phyloP scores from a whole-genome alignment of 2,329 filamentous ascomycete species.

The Pestalotiopsis sp. region DNA sequence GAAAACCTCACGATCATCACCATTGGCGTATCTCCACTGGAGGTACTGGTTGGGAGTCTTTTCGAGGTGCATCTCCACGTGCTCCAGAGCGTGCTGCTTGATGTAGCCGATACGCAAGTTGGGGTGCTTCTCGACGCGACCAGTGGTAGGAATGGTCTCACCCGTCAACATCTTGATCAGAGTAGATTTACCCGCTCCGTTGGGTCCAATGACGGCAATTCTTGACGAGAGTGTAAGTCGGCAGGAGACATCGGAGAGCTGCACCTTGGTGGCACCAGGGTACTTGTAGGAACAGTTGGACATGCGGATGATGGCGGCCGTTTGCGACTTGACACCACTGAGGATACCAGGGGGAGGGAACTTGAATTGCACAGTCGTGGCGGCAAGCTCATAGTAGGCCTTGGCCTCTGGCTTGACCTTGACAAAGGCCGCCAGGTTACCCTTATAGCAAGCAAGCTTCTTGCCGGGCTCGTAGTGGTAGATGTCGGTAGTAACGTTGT shows the following conservation, averaged over 20 bases:
- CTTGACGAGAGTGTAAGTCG: slow-evolving; percentile 87
- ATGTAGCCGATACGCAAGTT: slow-evolving; percentile 99
- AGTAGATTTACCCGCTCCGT: slow-evolving; percentile 97
- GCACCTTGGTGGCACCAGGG: slow-evolving; percentile 84
- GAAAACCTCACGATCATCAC: slow-evolving; percentile 94
- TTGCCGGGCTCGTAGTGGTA: slow-evolving; percentile 97
- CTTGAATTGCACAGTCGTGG: slow-evolving; percentile 90
- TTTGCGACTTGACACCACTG: slow-evolving; percentile 92
- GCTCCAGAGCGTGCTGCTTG: slow-evolving; percentile 98
- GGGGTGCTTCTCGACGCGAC: slow-evolving; percentile 96
- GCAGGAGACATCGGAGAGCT: slow-evolving; percentile 84
- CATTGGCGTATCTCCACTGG: slow-evolving; percentile 97
- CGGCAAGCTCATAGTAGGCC: slow-evolving; percentile 95
- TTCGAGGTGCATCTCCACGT: slow-evolving; percentile 99
- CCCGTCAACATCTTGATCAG: slow-evolving; percentile 97
- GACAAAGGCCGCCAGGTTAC: slow-evolving; percentile 84
- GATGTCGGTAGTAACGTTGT: slow-evolving; percentile 97
- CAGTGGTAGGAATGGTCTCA: slow-evolving; percentile 79
- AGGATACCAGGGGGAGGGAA: slow-evolving; percentile 95
- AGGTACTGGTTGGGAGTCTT: slow-evolving; percentile 99
- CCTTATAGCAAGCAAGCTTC: slow-evolving; percentile 87
- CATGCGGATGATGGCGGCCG: slow-evolving; percentile 94
- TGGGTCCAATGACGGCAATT: slow-evolving; percentile 94
- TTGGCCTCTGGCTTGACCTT: slow-evolving; percentile 90
- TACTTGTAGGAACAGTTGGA: slow-evolving; percentile 90